Evolutionary conservation across 345 rosid species (phyloP).

Genomic region (Hirschfeldia incana): DNA sequence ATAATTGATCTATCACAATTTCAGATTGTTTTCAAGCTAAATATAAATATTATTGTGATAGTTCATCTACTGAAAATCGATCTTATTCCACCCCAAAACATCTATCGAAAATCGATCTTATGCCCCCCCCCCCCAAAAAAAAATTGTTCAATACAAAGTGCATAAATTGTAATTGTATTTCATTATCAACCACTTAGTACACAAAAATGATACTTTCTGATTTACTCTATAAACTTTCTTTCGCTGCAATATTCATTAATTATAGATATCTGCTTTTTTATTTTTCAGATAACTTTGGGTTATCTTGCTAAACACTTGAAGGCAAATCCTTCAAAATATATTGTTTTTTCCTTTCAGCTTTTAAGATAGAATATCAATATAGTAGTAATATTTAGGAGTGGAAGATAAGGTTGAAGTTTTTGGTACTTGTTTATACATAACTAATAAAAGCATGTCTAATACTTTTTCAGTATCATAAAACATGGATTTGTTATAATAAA

Average conservation of each 20-base stretch:
- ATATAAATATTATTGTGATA: no score
- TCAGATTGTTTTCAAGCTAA: no score
- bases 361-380: conserved; percentile 12
- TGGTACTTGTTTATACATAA: conserved; percentile 23
- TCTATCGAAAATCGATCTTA: background rate
- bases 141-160: background rate
- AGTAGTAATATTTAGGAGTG: conserved; percentile 16
- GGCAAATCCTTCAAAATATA: conserved; percentile 19
- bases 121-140: background rate
- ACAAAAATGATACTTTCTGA: background rate
- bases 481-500: conserved; percentile 30
- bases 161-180: background rate
- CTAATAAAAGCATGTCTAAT: conserved; percentile 18
- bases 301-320: conserved; percentile 25
- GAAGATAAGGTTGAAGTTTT: conserved; percentile 38
- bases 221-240: background rate
- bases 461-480: conserved; percentile 15
- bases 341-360: background rate
- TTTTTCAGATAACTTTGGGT: conserved; percentile 9
- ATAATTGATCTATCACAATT: no score
- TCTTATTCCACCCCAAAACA: background rate
- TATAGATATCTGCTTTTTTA: background rate
- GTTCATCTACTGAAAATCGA: no score
- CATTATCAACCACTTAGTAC: background rate
- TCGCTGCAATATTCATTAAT: background rate